Base-by-base conservation (phyloP, 2,329 filamentous ascomycete species). In the Sporothrix curviconia region DNA sequence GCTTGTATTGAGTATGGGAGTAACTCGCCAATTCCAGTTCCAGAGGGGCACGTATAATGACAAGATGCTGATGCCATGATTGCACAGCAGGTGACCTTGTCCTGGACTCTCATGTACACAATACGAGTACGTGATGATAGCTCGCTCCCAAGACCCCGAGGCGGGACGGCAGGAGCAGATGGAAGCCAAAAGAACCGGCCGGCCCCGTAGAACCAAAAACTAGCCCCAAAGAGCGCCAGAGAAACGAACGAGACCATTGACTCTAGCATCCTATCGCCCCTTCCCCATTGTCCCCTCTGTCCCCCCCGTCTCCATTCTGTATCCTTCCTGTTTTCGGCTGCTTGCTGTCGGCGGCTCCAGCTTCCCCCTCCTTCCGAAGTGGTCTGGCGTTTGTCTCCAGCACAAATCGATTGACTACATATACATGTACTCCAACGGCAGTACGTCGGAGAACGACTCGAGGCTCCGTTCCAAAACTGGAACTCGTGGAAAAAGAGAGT, bases 141-240 rank as follows among this genome's bases (percentile, higher is more conserved):
- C 40, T 25, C 14, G 42, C 15, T n/a, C n/a, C n/a, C n/a, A n/a
- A n/a, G n/a, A n/a, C n/a, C n/a, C n/a, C n/a, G n/a, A n/a, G n/a
- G n/a, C n/a, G n/a, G n/a, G n/a, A n/a, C n/a, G 47, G 47, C 32
- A 51, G 47, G 47, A 11, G 15, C 19, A n/a, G 49, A 42, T 54
- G 51, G 51, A 54, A 54, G 51, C 39, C 17, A 34, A 54, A 43
- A 54, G 51, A 54, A 54, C 39, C 37, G 28, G 28, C 6, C 28
- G 6, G 28, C 6, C 11, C 28, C 28, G 28, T 32, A 32, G 28
- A 32, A 6, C 28, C 11, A 6, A 11, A n/a, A 25, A 17, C 36
- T 42, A 28, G 50, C 50, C 37, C 49, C 39, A 30, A 32, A 43
- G 39, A 54, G 39, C 6, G 43, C 32, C n/a, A 49, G 15, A 42